Conservation (phyloP, 1,139 yeast species). For the Pichia inconspicua region DNA sequence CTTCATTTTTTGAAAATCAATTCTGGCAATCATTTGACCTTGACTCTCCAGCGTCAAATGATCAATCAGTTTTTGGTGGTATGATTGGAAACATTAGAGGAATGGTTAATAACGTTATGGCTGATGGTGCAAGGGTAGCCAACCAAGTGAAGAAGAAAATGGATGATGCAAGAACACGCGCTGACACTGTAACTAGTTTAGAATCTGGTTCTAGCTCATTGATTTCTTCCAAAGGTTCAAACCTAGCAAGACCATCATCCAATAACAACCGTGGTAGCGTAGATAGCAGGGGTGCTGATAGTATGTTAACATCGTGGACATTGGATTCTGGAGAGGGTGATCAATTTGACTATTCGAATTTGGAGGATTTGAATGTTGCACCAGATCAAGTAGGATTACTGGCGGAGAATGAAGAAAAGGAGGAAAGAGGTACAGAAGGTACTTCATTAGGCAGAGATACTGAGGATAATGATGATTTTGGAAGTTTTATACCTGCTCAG, state of each 20-base stretch:
- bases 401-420: constrained; percentile 2
- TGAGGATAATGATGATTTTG: constrained; percentile 25
- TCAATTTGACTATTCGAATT: constrained; percentile 7
- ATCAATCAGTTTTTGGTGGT: constrained; percentile 9
- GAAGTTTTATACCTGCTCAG: constrained; percentile 25
- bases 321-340: constrained; percentile 8
- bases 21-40: constrained; percentile 61
- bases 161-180: constrained; percentile 45
- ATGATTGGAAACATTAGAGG: constrained; percentile 62
- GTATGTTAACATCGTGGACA: constrained; percentile 13
- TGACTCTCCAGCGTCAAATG: constrained; percentile 42
- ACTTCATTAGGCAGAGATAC: background rate
- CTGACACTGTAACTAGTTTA: constrained; percentile 9
- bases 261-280: constrained; percentile 6
- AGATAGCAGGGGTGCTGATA: constrained; percentile 16
- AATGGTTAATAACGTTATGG: constrained; percentile 84
- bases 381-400: constrained; percentile 5
- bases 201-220: constrained; percentile 5
- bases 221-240: constrained; percentile 1
- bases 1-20: constrained; percentile 66
- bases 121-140: constrained; percentile 89
- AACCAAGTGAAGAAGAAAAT: constrained; percentile 78
- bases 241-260: background rate
- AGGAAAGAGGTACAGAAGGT: background rate
- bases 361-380: constrained; percentile 6